These are phyloP conservation scores for Nakazawaea sp. DNA, from an alignment of 805 yeast genomes.

Conservation along the genomic window DNA sequence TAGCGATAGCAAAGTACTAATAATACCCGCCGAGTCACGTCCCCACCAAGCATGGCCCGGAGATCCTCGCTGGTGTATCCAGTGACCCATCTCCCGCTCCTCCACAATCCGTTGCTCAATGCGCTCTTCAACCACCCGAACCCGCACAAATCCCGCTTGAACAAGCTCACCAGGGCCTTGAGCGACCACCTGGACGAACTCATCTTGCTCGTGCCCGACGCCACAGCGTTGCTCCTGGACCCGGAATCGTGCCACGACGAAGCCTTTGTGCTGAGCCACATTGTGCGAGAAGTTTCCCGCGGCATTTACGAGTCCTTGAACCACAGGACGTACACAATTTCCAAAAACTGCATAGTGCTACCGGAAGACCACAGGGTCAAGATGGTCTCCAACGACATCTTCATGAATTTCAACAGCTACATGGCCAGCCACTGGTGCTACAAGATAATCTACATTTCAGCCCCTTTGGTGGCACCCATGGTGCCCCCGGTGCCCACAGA, in stretches of 20 bases:
- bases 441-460: slow-evolving; percentile 51
- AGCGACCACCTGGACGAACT: slow-evolving; percentile 40
- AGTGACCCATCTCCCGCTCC: slow-evolving; percentile 37
- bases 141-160: slow-evolving; percentile 38
- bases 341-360: slow-evolving; percentile 47
- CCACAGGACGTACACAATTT: slow-evolving; percentile 47
- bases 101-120: slow-evolving; percentile 59
- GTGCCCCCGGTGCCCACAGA: not conserved
- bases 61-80: slow-evolving; percentile 9
- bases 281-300: slow-evolving; percentile 38
- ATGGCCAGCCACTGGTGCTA: slow-evolving; percentile 50
- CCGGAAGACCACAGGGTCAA: slow-evolving; percentile 38
- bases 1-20: too few species aligned
- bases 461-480: slow-evolving; percentile 22
- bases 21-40: not conserved
- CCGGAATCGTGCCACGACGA: slow-evolving; percentile 49
- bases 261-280: slow-evolving; percentile 60
- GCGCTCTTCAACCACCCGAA: slow-evolving; percentile 60
- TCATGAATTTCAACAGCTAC: slow-evolving; percentile 51
- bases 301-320: slow-evolving; percentile 34
- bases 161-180: slow-evolving; percentile 37
- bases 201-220: slow-evolving; percentile 59
- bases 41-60: slow-evolving; percentile 1
- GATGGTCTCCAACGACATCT: slow-evolving; percentile 39
- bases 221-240: slow-evolving; percentile 36